Evolutionary conservation across 495 filamentous ascomycete species (phyloP).

Genomic region (Xylaria palmicola): DNA sequence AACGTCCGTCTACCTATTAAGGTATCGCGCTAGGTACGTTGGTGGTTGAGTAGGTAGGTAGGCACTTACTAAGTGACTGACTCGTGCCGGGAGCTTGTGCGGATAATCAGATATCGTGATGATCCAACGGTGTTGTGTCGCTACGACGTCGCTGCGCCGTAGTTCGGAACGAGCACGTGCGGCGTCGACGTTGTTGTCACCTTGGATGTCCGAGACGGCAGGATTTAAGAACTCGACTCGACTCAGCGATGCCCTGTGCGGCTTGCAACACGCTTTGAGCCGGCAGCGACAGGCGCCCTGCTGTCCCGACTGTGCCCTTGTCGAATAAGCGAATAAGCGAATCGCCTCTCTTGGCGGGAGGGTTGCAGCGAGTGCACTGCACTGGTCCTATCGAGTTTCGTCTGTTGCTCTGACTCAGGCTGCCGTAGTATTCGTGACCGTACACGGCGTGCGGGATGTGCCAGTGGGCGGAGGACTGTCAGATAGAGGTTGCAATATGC

Average conservation of each 20-base stretch:
- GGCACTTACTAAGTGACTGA: background rate
- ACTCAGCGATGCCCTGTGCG: no score
- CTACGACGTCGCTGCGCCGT: background rate
- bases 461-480: background rate
- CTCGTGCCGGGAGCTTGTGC: background rate
- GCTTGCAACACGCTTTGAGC: background rate
- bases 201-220: background rate
- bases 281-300: background rate
- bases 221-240: background rate
- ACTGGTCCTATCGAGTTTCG: conserved; percentile 6
- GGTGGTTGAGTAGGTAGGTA: background rate
- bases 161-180: background rate
- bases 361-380: conserved; percentile 2
- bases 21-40: background rate
- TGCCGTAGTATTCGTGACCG: conserved; percentile 5
- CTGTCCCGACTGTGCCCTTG: background rate
- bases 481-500: conserved; percentile 10
- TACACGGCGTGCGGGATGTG: background rate
- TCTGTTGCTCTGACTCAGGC: conserved; percentile 9
- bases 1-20: background rate
- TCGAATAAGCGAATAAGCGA: background rate
- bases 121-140: background rate
- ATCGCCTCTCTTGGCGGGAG: background rate
- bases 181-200: background rate
- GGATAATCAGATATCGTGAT: background rate